These are phyloP conservation scores for Solanum piurae DNA, from an alignment of 257 asterid species.

Conservation along the genomic window DNA sequence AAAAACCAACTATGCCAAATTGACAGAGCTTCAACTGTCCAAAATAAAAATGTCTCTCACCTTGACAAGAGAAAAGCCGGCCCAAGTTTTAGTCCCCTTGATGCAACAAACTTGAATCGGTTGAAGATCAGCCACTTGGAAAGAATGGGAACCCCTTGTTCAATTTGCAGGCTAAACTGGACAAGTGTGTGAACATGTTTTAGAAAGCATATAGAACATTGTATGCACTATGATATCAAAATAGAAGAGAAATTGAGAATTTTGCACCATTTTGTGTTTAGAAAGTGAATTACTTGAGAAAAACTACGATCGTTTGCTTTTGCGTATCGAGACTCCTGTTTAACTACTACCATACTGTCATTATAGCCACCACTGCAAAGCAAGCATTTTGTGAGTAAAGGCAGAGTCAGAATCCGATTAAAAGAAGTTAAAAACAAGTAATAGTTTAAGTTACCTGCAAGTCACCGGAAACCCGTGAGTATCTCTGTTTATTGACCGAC, in stretches of 20 bases:
- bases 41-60: constrained; percentile 17
- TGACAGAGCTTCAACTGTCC: background rate
- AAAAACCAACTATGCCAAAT: background rate
- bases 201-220: background rate
- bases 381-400: constrained; percentile 5
- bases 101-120: constrained; percentile 78
- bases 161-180: constrained; percentile 89
- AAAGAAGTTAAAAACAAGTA: background rate
- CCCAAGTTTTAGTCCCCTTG: constrained; percentile 78
- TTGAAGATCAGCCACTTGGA: constrained; percentile 91
- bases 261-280: background rate
- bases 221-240: background rate
- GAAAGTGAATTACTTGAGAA: constrained; percentile 51
- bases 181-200: constrained; percentile 10
- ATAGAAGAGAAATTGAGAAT: background rate
- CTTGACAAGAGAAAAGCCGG: constrained; percentile 88
- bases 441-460: constrained; percentile 55
- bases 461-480: constrained; percentile 90
- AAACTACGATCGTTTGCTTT: constrained; percentile 62
- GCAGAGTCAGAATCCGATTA: background rate
- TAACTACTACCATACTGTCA: constrained; percentile 85
- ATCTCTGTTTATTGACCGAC: constrained; percentile 73
- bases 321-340: constrained; percentile 91
- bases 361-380: constrained; percentile 69
- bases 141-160: constrained; percentile 92